Evolutionary conservation across 768 basidiomycete species (phyloP).

Genomic region (Phlebiopsis gigantea): DNA sequence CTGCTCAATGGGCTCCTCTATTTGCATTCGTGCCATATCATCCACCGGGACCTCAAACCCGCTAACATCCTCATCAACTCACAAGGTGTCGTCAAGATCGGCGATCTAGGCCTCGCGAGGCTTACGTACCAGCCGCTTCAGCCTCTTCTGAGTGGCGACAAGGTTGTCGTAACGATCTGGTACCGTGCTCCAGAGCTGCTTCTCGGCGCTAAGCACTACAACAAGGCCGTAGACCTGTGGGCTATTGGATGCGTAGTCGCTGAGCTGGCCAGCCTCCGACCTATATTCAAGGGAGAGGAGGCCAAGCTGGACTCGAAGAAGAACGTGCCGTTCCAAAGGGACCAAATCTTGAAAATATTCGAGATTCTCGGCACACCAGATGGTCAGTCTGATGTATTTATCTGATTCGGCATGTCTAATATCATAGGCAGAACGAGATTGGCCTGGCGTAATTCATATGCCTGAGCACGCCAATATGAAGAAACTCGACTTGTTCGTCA

Average conservation of each 20-base stretch:
- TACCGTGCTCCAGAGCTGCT: conserved; percentile 96
- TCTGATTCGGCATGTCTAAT: not conserved
- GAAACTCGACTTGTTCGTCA: conserved; percentile 63
- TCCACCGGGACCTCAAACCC: conserved; percentile 97
- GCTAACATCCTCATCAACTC: conserved; percentile 97
- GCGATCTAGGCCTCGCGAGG: conserved; percentile 93
- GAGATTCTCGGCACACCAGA: conserved; percentile 90
- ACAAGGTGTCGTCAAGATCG: conserved; percentile 88
- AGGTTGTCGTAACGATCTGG: conserved; percentile 99
- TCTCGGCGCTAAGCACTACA: conserved; percentile 96
- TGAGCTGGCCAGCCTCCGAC: conserved; percentile 86
- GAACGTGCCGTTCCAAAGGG: conserved; percentile 94
- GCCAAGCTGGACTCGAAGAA: conserved; percentile 97
- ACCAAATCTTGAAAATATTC: conserved; percentile 94
- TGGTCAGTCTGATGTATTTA: conserved; percentile 39
- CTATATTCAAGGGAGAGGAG: conserved; percentile 99
- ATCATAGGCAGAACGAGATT: conserved; percentile 62
- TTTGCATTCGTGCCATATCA: conserved; percentile 90
- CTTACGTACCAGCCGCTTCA: conserved; percentile 90
- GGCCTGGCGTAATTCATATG: conserved; percentile 83
- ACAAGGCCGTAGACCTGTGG: conserved; percentile 96
- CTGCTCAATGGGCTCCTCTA: conserved; percentile 92
- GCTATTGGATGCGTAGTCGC: conserved; percentile 98
- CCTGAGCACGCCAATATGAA: conserved; percentile 85
- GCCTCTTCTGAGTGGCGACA: conserved; percentile 88